Base-by-base conservation (phyloP, 257 asterid genomes). In the Solanum infundibuliforme region DNA sequence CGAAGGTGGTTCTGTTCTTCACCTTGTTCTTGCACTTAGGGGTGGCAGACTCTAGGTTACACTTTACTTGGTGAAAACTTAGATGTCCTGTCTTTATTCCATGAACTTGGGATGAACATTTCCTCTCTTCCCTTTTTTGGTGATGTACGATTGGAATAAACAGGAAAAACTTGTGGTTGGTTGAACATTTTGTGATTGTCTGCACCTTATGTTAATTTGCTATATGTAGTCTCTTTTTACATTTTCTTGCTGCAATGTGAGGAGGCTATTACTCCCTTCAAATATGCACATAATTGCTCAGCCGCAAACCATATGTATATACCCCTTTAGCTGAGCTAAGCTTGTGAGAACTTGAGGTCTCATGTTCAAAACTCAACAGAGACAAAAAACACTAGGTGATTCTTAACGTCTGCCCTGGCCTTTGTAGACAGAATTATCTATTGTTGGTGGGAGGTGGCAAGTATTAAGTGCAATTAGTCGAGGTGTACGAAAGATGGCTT, bases 1-100 rank as follows among this genome's bases (percentile, higher is more conserved):
- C 1, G 99, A 96, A 89, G 99, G 99, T 38, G 99, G 99, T 75
- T 96, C 99, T 65, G 98, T 95, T 87, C 96, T 95, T 90, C 96
- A 94, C 88, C 92, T 94, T 60, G 98, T 94, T 86, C 94, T 95
- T 52, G 98, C 99, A 87, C 93, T 96, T 52, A 90, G 98, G 88
- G 99, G 98, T 68, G 98, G 99, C 41, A 32, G 68, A 73, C 83
- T 84, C 84, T 77, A 77, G 36, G 62, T 76, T 38, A 60, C 84
- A 77, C 21, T 76, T 38, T 38, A 76, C 83, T n/a, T 76, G 55
- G 60, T 38, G 83, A 41, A 74, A 74, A 74, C 83, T 91, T 92
- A 93, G 88, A 88, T 35, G 38, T 83, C 82, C 58, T n/a, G 14
- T 74, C 76, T 52, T 77, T 87, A 9, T 88, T 39, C 62, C 36